Conservation (phyloP, 768 basidiomycete genomes). For the Suillus variegatus region DNA sequence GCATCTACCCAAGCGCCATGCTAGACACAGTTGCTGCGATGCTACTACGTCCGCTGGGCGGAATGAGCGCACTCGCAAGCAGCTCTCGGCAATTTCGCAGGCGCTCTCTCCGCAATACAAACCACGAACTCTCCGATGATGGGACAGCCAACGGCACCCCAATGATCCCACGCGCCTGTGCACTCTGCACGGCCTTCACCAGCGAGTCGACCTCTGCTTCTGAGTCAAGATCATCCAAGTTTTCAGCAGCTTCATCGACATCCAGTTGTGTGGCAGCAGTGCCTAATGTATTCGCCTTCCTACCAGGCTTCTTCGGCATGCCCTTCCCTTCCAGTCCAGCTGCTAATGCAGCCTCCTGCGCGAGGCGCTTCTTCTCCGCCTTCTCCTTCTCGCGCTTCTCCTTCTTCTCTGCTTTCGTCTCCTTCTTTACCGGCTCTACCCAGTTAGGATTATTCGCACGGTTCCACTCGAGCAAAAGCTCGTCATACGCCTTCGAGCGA, state of each 20-base stretch:
- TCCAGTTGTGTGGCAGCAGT: slow-evolving; percentile 52
- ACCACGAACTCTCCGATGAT: slow-evolving; percentile 77
- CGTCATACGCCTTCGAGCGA: slow-evolving; percentile 82
- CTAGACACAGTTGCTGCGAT: slow-evolving; percentile 12
- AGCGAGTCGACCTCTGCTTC: slow-evolving; percentile 83
- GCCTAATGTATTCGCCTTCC: slow-evolving; percentile 39
- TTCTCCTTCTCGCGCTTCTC: slow-evolving; percentile 82
- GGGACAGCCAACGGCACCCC: slow-evolving; percentile 72
- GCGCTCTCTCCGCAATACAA: slow-evolving; percentile 73
- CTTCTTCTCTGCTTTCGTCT: slow-evolving; percentile 86
- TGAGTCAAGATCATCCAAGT: slow-evolving; percentile 79
- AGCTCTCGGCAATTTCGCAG: slow-evolving; percentile 57
- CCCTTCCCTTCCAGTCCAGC: slow-evolving; percentile 65
- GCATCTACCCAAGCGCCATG: slow-evolving; percentile 2
- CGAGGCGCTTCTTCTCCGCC: slow-evolving; percentile 76
- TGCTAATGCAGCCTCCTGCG: slow-evolving; percentile 68
- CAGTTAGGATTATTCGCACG: slow-evolving; percentile 85
- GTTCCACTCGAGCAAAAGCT: slow-evolving; percentile 90
- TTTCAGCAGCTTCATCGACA: slow-evolving; percentile 65
- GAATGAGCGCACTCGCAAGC: slow-evolving; percentile 50
- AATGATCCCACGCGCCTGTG: slow-evolving; percentile 58
- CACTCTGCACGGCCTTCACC: slow-evolving; percentile 57
- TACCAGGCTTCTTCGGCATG: slow-evolving; percentile 58
- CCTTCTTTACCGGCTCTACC: slow-evolving; percentile 83
- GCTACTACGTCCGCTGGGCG: slow-evolving; percentile 22